Percentiles rank a stretch among this genome's conserved stretches.
Evolutionary conservation across 2,329 filamentous ascomycete species (phyloP).

Genomic region (Apiospora aurea): DNA sequence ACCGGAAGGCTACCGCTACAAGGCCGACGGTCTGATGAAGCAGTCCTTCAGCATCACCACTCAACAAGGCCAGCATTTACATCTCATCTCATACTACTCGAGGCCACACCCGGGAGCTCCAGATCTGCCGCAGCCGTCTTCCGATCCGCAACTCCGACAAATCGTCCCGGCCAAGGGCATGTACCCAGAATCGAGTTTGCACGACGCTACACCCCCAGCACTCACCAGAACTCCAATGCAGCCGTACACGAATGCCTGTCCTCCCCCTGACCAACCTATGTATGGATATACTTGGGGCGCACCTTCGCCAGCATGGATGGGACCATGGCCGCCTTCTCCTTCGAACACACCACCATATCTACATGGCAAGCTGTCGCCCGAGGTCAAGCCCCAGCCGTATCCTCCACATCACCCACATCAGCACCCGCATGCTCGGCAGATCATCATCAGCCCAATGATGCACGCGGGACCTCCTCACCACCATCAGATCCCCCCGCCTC

Average conservation of each 20-base stretch:
- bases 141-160: slow-evolving; percentile 78
- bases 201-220: slow-evolving; percentile 81
- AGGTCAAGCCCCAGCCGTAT: slow-evolving; percentile 37
- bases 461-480: slow-evolving; percentile 27
- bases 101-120: slow-evolving; percentile 76
- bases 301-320: slow-evolving; percentile 44
- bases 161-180: slow-evolving; percentile 92
- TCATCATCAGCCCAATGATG: slow-evolving; percentile 29
- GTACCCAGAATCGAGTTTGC: slow-evolving; percentile 95
- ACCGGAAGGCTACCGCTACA: slow-evolving; percentile 91
- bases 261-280: slow-evolving; percentile 42
- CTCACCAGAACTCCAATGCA: slow-evolving; percentile 78
- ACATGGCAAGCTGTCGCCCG: slow-evolving; percentile 37
- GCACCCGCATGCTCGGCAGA: slow-evolving; percentile 29
- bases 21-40: slow-evolving; percentile 97
- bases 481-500: slow-evolving; percentile 20
- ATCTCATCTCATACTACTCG: slow-evolving; percentile 97
- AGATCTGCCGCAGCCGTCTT: slow-evolving; percentile 81
- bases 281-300: slow-evolving; percentile 49
- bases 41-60: slow-evolving; percentile 99
- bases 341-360: slow-evolving; percentile 49
- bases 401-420: slow-evolving; percentile 27
- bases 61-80: slow-evolving; percentile 84
- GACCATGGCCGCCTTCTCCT: slow-evolving; percentile 47
- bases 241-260: slow-evolving; percentile 47